These are phyloP conservation scores for Phytophthora chlamydospora DNA, from an alignment of 352 stramenopile genomes.

Conservation along the genomic window DNA sequence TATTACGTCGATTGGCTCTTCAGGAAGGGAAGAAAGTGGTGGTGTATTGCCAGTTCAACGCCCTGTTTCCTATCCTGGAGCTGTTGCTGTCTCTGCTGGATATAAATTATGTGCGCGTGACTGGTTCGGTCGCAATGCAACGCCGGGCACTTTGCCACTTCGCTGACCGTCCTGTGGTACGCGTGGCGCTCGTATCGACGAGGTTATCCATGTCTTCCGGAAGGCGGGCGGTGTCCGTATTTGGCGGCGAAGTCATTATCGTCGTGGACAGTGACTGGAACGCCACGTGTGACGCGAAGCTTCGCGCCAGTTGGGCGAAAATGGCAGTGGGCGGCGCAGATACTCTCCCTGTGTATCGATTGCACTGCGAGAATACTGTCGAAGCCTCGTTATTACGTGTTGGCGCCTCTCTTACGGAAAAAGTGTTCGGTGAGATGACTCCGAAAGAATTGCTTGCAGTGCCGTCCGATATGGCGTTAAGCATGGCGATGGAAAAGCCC, in stretches of 20 bases:
- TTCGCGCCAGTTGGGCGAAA: slow-evolving; percentile 81
- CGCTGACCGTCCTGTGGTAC: slow-evolving; percentile 56
- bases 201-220: slow-evolving; percentile 51
- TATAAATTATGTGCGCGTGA: slow-evolving; percentile 70
- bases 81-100: slow-evolving; percentile 69
- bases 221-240: slow-evolving; percentile 61
- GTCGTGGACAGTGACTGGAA: slow-evolving; percentile 89
- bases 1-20: slow-evolving; percentile 59
- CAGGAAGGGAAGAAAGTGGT: slow-evolving; percentile 76
- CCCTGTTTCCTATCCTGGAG: slow-evolving; percentile 78
- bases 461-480: slow-evolving; percentile 47
- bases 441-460: slow-evolving; percentile 72
- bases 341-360: slow-evolving; percentile 68
- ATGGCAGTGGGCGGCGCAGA: slow-evolving; percentile 53
- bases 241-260: slow-evolving; percentile 76
- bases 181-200: slow-evolving; percentile 76
- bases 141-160: slow-evolving; percentile 77
- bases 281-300: slow-evolving; percentile 76
- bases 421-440: slow-evolving; percentile 80
- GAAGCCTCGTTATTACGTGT: slow-evolving; percentile 77
- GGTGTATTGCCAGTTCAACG: slow-evolving; percentile 78
- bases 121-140: slow-evolving; percentile 57
- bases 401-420: slow-evolving; percentile 76
- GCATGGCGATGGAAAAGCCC: slow-evolving; percentile 63
- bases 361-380: slow-evolving; percentile 84